These are phyloP conservation scores for Chrysopogon serrulatus DNA, from an alignment of 176 grass and related monocot species.

Conservation along the genomic window DNA sequence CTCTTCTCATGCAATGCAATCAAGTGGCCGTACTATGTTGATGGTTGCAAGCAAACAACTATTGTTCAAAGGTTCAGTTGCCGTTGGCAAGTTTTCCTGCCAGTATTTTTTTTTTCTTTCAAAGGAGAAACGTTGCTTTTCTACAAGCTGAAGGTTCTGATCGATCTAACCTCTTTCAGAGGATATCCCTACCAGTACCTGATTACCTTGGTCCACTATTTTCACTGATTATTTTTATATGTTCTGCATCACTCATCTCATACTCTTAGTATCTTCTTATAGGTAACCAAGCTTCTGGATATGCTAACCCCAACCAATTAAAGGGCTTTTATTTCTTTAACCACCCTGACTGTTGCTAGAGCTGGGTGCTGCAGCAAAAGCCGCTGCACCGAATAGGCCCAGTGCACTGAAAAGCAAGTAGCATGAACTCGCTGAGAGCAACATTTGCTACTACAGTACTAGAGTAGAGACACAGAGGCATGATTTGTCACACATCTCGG, in stretches of 20 bases:
- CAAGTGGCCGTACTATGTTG: background rate
- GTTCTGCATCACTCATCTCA: background rate
- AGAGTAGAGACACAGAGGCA: background rate
- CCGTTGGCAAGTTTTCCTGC: background rate
- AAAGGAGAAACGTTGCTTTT: background rate
- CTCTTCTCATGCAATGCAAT: background rate
- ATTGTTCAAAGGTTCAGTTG: background rate
- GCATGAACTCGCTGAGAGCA: background rate
- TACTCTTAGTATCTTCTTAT: background rate
- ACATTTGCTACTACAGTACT: background rate
- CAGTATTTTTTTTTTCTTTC: background rate
- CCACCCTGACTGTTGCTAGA: too few species aligned
- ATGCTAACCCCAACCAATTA: background rate
- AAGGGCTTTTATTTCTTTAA: background rate
- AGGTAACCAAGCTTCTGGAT: background rate
- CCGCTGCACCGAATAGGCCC: too few species aligned
- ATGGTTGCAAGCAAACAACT: background rate
- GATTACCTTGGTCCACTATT: background rate
- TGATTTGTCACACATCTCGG: slow-evolving; percentile 22
- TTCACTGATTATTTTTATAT: background rate
- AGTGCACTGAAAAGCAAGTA: slow-evolving; percentile 10
- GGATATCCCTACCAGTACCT: background rate
- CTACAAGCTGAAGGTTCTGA: background rate
- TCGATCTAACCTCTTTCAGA: background rate
- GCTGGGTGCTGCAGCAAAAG: too few species aligned